phyloP scores from a whole-genome alignment of 441 rosid genomes.

The Raphanus hybrid region DNA sequence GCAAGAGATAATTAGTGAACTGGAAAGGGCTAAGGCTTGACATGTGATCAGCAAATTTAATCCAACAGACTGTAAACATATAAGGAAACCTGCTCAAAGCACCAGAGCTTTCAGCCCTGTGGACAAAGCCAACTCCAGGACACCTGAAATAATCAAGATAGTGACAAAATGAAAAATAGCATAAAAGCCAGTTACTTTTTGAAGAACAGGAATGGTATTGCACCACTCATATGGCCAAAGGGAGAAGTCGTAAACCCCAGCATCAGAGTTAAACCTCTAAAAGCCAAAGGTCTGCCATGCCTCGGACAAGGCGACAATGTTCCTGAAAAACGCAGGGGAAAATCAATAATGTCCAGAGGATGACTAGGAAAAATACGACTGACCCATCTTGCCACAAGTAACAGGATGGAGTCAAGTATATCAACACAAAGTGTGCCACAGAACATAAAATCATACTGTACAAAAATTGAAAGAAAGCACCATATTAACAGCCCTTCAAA shows the following conservation, averaged over 20 bases:
- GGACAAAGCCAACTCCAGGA: constrained; percentile 35
- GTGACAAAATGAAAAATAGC: background rate
- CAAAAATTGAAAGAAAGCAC: constrained; percentile 15
- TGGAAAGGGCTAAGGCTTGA: background rate
- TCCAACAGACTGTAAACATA: constrained; percentile 19
- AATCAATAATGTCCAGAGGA: constrained; percentile 36
- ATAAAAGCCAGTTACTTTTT: constrained; percentile 12
- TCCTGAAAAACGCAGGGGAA: constrained; percentile 6
- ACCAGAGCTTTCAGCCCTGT: constrained; percentile 32
- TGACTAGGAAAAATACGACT: constrained; percentile 21
- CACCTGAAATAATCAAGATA: constrained; percentile 43
- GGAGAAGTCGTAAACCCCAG: constrained; percentile 46
- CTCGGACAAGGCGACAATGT: constrained; percentile 48
- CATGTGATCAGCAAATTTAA: constrained; percentile 21
- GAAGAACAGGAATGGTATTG: constrained; percentile 28
- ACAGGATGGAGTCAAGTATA: constrained; percentile 19
- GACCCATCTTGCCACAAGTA: constrained; percentile 31
- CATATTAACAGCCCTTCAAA: constrained; percentile 14
- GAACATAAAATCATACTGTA: constrained; percentile 11
- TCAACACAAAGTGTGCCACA: constrained; percentile 20
- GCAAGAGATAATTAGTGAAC: constrained; percentile 4
- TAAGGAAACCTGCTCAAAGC: constrained; percentile 33
- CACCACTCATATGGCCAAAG: constrained; percentile 38
- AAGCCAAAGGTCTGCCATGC: constrained; percentile 59
- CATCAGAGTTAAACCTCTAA: constrained; percentile 57